A percentile compares a stretch with the other conserved stretches of the same genome.
Conservation (phyloP, 768 basidiomycete genomes). For the Lyophyllum shimeji region DNA sequence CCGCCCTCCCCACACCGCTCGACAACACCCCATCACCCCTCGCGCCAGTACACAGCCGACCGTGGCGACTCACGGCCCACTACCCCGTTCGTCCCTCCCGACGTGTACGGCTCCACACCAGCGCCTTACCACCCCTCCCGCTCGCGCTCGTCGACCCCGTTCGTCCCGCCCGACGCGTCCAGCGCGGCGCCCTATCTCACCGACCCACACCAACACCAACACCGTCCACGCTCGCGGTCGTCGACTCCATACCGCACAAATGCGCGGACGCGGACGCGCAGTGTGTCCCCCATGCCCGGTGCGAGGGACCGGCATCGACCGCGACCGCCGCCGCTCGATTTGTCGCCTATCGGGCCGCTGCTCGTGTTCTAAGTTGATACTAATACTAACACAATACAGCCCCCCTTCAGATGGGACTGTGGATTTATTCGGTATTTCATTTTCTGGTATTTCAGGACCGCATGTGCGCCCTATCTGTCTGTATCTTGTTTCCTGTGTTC, state of each 20-base stretch:
- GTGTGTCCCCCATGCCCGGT: background rate
- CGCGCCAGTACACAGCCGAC: background rate
- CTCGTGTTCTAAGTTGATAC: background rate
- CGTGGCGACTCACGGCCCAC: background rate
- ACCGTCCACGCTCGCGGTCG: background rate
- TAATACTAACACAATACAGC: too few relatives aligned
- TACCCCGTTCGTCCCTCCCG: background rate
- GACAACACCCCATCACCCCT: background rate
- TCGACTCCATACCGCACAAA: background rate
- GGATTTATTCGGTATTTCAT: too few relatives aligned
- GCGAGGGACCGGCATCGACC: background rate
- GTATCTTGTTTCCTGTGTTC: too few relatives aligned
- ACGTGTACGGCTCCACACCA: background rate
- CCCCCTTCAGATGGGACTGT: too few relatives aligned
- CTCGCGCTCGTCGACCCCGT: background rate
- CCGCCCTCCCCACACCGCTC: too few relatives aligned
- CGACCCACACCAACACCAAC: background rate
- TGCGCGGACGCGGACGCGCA: too few relatives aligned
- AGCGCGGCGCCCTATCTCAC: too few relatives aligned
- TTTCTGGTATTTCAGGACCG: too few relatives aligned
- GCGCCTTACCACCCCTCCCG: background rate
- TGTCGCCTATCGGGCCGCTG: background rate
- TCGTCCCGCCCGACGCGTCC: too few relatives aligned
- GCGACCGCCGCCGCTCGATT: background rate
- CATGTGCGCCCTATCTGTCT: too few relatives aligned